These are phyloP conservation scores for Petunia axillaris DNA, from an alignment of 257 asterid genomes.

Conservation along the genomic window DNA sequence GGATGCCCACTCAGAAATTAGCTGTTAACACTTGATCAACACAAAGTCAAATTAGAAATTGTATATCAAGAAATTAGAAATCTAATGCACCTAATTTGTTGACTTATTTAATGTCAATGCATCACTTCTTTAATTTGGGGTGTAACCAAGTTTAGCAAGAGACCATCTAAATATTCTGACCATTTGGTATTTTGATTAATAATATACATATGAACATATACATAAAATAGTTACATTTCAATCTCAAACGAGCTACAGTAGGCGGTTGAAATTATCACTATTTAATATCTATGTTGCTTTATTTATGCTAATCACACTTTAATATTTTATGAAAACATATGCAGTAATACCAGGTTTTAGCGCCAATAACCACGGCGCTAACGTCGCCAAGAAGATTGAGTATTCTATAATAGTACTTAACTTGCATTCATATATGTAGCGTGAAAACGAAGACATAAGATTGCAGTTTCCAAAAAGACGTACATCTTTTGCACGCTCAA, in stretches of 20 bases:
- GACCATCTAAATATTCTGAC: no score
- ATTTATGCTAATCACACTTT: not conserved
- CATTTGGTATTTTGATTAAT: no score
- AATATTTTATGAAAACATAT: not conserved
- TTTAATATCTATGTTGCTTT: no score
- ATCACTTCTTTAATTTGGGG: not conserved
- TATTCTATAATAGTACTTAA: not conserved
- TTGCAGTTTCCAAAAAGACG: not conserved
- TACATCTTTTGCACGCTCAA: slow-evolving; percentile 21
- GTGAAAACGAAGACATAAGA: not conserved
- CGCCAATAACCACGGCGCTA: not conserved
- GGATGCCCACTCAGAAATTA: not conserved
- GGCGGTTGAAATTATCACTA: no score
- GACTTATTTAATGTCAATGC: slow-evolving; percentile 17
- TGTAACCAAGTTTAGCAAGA: not conserved
- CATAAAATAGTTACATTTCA: no score
- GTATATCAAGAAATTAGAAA: no score
- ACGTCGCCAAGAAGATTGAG: not conserved
- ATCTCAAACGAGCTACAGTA: no score
- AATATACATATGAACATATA: no score
- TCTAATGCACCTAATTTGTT: slow-evolving; percentile 15
- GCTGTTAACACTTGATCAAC: not conserved
- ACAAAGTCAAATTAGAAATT: not conserved
- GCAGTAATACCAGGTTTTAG: not conserved
- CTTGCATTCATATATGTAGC: not conserved